phyloP scores from a whole-genome alignment of 768 basidiomycete genomes.

The Calocybe gangraenosa region DNA sequence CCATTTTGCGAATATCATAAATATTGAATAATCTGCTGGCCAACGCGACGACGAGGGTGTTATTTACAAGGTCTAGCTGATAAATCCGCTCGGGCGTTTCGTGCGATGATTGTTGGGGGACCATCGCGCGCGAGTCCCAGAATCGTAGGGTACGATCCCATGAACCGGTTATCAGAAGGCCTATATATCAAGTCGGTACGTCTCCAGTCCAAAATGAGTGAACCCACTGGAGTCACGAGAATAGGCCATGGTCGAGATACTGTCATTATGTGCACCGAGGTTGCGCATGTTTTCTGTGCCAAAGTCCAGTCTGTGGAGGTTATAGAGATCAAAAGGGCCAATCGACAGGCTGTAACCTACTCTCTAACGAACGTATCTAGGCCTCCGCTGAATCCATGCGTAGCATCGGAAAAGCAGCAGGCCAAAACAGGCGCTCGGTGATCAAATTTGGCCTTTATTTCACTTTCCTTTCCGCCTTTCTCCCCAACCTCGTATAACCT shows the following conservation, averaged over 20 bases:
- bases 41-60: conserved; percentile 88
- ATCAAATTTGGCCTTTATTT: conserved; percentile 77
- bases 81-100: conserved; percentile 83
- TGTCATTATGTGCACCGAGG: conserved; percentile 78
- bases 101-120: conserved; percentile 55
- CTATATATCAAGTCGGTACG: conserved; percentile 30
- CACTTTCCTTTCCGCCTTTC: conserved; percentile 55
- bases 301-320: conserved; percentile 63
- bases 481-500: conserved; percentile 54
- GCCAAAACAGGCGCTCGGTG: conserved; percentile 89
- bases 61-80: conserved; percentile 71
- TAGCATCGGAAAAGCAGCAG: conserved; percentile 66
- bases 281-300: conserved; percentile 64
- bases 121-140: conserved; percentile 74
- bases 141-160: conserved; percentile 90
- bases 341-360: conserved; percentile 40
- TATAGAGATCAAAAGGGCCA: background rate
- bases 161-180: conserved; percentile 76
- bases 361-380: conserved; percentile 80
- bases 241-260: conserved; percentile 75
- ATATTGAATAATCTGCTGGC: conserved; percentile 88
- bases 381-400: conserved; percentile 79
- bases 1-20: conserved; percentile 81
- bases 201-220: background rate
- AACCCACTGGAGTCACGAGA: conserved; percentile 59